Evolutionary conservation across 331 rosid genomes (phyloP), one percentile per base, ranked within the genome.

Genomic region (Prunus yedoensis): DNA sequence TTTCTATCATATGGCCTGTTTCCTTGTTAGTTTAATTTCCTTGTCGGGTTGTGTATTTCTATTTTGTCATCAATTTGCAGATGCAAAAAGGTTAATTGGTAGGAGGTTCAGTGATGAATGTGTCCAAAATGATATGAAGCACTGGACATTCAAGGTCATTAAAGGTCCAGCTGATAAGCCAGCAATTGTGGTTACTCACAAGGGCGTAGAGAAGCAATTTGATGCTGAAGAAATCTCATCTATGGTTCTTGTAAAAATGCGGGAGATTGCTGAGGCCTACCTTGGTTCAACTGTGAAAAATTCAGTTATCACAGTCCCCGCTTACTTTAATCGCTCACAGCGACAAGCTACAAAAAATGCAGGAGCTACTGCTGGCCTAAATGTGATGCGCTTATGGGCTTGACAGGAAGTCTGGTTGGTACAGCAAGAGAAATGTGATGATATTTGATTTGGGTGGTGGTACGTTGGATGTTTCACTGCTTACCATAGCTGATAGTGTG

Each of bases 111-210:
- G 65, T 43, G 87, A 85, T 45, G 10, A 5, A 57, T 57, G 30
- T 57, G 86, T 87, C 28, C 87, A 87, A 66, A 76, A 79, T 32
- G 84, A 87, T 20, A 18, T 80, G 5, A 80, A 80, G 43, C 78
- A 80, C 11, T 87, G 91, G 89, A 83, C 87, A 4, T 87, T 83
- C 23, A 83, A 85, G 79, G 83, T 87, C n/a, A 13, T 72, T 51
- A 1, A 51, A 51, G 56, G 56, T 59, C 38, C 3, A 12, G 15
- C 13, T 59, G 38, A 59, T 25, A 59, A 1, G 62, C 8, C 15
- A 8, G 3, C 9, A 4, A 3, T 11, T 12, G 30, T 57, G 4
- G 62, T 57, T 3, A 57, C 1, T 4, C 27, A 57, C 65, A 12
- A 13, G 3, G n/a, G 38, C 0, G 4, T 2, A 59, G 35, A 59